Percentiles rank a stretch among this genome's conserved stretches.
Evolutionary conservation across 805 yeast genomes (phyloP).

Genomic region (Wickerhamiella sorbophila): DNA sequence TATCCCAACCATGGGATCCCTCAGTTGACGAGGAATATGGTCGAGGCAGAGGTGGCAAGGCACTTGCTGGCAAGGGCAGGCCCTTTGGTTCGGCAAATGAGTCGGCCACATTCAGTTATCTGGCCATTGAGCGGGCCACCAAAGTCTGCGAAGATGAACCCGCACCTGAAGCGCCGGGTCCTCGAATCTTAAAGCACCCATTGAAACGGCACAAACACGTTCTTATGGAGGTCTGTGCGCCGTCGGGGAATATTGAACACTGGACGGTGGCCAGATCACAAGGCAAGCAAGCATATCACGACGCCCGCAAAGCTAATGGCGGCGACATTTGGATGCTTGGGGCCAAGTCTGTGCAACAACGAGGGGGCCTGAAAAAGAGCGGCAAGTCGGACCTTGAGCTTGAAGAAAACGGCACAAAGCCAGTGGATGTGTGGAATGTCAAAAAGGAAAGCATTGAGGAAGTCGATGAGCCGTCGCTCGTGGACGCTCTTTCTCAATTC

Average conservation of each 20-base stretch:
- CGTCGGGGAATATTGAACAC: slow-evolving; percentile 66
- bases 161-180: slow-evolving; percentile 35
- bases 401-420: not conserved
- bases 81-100: slow-evolving; percentile 59
- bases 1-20: slow-evolving; percentile 60
- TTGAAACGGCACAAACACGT: slow-evolving; percentile 72
- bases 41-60: slow-evolving; percentile 34
- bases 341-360: slow-evolving; percentile 36
- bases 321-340: slow-evolving; percentile 83
- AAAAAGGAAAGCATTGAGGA: not conserved
- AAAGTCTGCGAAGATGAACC: slow-evolving; percentile 15
- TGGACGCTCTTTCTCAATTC: not conserved
- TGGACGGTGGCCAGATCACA: slow-evolving; percentile 77
- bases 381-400: not conserved
- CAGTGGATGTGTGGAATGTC: slow-evolving; percentile 1
- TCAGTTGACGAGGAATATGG: slow-evolving; percentile 32
- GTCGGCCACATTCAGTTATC: slow-evolving; percentile 55
- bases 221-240: slow-evolving; percentile 59
- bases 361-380: slow-evolving; percentile 18
- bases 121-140: slow-evolving; percentile 46
- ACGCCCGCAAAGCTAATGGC: slow-evolving; percentile 69
- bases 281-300: slow-evolving; percentile 65
- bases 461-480: not conserved
- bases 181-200: slow-evolving; percentile 56
- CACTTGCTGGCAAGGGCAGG: slow-evolving; percentile 62